Evolutionary conservation across 306 rosid genomes (phyloP), one percentile per base, ranked within the genome.

Genomic region (Begonia loranthoides): DNA sequence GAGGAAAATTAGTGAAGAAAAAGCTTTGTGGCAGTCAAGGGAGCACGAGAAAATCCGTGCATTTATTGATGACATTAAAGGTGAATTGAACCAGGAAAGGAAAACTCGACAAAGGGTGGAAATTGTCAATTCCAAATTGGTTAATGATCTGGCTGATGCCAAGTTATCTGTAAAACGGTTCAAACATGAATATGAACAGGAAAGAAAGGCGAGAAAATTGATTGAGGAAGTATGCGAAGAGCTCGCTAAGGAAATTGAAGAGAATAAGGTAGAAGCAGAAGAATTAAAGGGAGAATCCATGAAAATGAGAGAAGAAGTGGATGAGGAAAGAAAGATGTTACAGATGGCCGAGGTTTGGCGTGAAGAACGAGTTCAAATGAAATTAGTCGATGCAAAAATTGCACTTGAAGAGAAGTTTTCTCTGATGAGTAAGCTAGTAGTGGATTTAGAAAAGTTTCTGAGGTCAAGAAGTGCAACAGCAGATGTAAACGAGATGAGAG

Each of bases 291-390:
- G 90, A 64, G 97, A 82, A 56, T 67, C 72, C 58, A 67, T 75
- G 90, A 73, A 68, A 55, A 56, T 77, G 40, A 72, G 81, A 63
- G 97, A 89, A 54, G 95, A 89, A 67, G 78, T 77, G 62, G 94
- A 84, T 10, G 97, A 81, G 17, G 97, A 89, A 56, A 76, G 94
- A 57, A 79, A 56, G 77, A 89, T 89, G 97, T 65, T 89, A 56
- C 97, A 89, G 73, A 79, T 82, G 95, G 95, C 95, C 36, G 95
- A 89, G 77, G 90, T 89, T 59, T 89, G 97, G 97, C 94, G 97
- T 4, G 97, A 89, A 66, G 95, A 89, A 76, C 93, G 95, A 46
- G 95, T 89, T 66, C 95, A 89, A 63, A 89, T 89, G 97, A 89
- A 89, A 66, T 68, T 89, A 66, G 76, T 84, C 52, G 95, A 89